Evolutionary conservation across 257 asterid genomes (phyloP).

Genomic region (Capsicum baccatum): DNA sequence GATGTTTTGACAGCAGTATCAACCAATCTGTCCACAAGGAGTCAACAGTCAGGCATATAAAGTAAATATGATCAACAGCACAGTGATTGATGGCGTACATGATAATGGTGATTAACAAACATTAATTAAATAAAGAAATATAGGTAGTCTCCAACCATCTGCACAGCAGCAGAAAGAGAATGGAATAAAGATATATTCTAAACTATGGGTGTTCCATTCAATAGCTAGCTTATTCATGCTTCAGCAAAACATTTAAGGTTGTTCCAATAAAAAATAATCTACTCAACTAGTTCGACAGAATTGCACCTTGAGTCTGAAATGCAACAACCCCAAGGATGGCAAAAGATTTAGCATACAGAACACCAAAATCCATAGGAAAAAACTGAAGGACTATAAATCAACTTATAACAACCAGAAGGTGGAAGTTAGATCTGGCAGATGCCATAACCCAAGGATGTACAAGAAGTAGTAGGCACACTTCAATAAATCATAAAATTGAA

Average conservation of each 20-base stretch:
- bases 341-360: slow-evolving; percentile 5
- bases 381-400: neutral
- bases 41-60: slow-evolving; percentile 32
- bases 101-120: neutral
- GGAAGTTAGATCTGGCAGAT: slow-evolving; percentile 6
- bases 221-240: neutral
- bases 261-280: neutral
- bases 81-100: neutral
- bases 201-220: neutral
- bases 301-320: neutral
- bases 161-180: neutral
- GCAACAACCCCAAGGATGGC: neutral
- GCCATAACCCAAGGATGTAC: neutral
- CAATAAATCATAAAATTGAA: neutral
- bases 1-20: slow-evolving; percentile 99
- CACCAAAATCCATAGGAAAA: neutral
- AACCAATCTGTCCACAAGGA: slow-evolving; percentile 66
- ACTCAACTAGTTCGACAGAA: neutral
- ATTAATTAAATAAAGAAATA: neutral
- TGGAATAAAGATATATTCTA: neutral
- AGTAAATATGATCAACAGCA: neutral
- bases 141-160: neutral
- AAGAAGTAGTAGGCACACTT: neutral
- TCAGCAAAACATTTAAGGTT: slow-evolving; percentile 12
- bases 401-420: neutral